phyloP scores from a whole-genome alignment of 257 asterid species.

The Petrea volubilis region DNA sequence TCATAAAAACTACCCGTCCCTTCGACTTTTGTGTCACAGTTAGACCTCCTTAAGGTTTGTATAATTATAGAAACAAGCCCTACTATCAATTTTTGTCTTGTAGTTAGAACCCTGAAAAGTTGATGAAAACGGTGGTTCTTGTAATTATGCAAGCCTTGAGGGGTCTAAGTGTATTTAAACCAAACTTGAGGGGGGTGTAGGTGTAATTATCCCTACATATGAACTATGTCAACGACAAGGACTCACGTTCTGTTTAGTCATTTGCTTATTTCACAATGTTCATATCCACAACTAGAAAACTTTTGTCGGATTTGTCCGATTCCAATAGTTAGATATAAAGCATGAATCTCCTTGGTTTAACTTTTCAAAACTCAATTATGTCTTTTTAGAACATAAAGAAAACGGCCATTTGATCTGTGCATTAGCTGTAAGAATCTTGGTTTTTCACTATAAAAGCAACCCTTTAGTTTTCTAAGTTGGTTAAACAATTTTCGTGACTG shows the following conservation, averaged over 20 bases:
- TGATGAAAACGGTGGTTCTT: too few relatives aligned
- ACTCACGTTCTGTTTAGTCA: slow-evolving; percentile 52
- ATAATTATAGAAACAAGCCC: too few relatives aligned
- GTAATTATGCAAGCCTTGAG: too few relatives aligned
- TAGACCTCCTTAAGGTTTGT: too few relatives aligned
- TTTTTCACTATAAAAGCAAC: slow-evolving; percentile 31
- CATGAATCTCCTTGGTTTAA: slow-evolving; percentile 23
- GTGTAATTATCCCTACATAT: neutral
- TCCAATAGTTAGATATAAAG: slow-evolving; percentile 23
- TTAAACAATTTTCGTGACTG: slow-evolving; percentile 17
- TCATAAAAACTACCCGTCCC: too few relatives aligned
- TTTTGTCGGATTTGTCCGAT: neutral
- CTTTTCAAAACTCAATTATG: slow-evolving; percentile 33
- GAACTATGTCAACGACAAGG: slow-evolving; percentile 55
- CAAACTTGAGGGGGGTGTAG: neutral
- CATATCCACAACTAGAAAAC: slow-evolving; percentile 13
- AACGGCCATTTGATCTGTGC: slow-evolving; percentile 24
- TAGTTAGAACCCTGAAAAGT: too few relatives aligned
- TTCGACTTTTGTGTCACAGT: too few relatives aligned
- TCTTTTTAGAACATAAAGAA: slow-evolving; percentile 16
- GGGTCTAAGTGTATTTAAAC: too few relatives aligned
- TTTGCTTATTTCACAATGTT: slow-evolving; percentile 8
- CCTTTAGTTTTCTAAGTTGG: slow-evolving; percentile 2
- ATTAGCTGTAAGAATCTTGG: slow-evolving; percentile 61
- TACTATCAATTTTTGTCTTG: too few relatives aligned